Base-by-base conservation (phyloP, 768 basidiomycete species). In the Tylopilus plumbeoviolaceoides region DNA sequence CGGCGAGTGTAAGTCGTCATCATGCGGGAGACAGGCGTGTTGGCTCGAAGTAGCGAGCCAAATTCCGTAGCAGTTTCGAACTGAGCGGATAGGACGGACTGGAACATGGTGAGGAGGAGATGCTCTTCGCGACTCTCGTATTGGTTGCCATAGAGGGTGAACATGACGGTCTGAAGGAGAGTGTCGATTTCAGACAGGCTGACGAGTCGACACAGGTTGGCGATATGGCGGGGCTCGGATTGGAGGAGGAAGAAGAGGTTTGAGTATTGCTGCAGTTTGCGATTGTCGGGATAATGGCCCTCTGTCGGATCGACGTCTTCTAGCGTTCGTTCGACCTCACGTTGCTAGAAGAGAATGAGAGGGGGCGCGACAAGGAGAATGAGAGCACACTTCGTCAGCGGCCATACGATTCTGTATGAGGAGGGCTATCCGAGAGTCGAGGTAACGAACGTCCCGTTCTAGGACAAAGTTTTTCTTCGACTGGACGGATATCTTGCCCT, bases 401-500 rank as follows among this genome's bases (percentile, higher is more conserved):
- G 91, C 95, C 91, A 98, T 97, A 59, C 95, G 83, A 69, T 99
- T 98, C 74, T 98, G 95, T 63, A 99, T 99, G 61, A 99, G 81
- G 38, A 99, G 78, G 10, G 95, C 97, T 65, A 99, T 99, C 50
- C 97, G 82, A 35, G 91, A 91, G 75, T 99, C 97, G 40, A 99
- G 84, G 70, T 98, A 99, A 47, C 97, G 88, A 31, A 99, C 97
- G 70, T 99, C 97, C 42, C 97, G 87, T 70, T 99, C 97, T 11
- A 99, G 82, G 38, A 99, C 97, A 63, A 99, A 99, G 75, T 99
- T 99, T 84, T 98, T 98, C 81, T 99, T 99, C 50, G 92, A 95
- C 73, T 98, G 97, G 0, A 93, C 89, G 14, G 97, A 98, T 55
- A 99, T 99, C 67, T 94, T 90, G 25, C 87, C 83, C 75, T 99